phyloP scores from a whole-genome alignment of 805 yeast species.

The Pichia eremophila region DNA sequence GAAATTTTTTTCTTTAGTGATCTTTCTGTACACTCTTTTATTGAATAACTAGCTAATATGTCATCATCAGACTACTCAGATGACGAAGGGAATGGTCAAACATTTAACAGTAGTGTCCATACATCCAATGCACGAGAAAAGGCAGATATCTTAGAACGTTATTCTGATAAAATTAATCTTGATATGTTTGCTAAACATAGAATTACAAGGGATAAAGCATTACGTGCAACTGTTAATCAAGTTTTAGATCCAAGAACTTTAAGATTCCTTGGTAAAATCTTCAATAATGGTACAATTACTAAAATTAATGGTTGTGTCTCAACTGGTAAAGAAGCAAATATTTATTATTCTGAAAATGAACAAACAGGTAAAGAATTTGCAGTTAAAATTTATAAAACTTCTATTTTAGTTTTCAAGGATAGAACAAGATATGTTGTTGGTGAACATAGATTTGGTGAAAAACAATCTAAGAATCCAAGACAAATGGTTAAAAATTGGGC shows the following conservation, averaged over 20 bases:
- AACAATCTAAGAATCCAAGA: slow-evolving; percentile 84
- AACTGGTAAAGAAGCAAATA: slow-evolving; percentile 99
- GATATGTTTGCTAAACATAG: slow-evolving; percentile 54
- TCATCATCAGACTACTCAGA: slow-evolving; percentile 7
- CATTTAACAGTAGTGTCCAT: not conserved
- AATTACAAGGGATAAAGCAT: slow-evolving; percentile 70
- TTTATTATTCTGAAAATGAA: slow-evolving; percentile 65
- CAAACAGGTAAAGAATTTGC: slow-evolving; percentile 55
- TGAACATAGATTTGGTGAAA: slow-evolving; percentile 82
- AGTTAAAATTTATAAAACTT: slow-evolving; percentile 90
- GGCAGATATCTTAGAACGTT: slow-evolving; percentile 47
- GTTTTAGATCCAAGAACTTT: slow-evolving; percentile 93
- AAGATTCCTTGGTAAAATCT: slow-evolving; percentile 68
- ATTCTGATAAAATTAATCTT: slow-evolving; percentile 54
- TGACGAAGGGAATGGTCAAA: not conserved
- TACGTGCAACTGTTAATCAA: slow-evolving; percentile 94
- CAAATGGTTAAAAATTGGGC: slow-evolving; percentile 99
- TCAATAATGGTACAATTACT: slow-evolving; percentile 74
- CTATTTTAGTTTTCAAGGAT: slow-evolving; percentile 93
- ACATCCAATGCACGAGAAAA: slow-evolving; percentile 26
- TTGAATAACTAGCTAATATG: not conserved
- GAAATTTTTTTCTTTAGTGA: too few species aligned
- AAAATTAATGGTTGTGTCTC: slow-evolving; percentile 88
- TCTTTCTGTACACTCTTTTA: too few species aligned
- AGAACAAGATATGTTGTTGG: slow-evolving; percentile 95